These are phyloP conservation scores for Ganoderma sinense DNA, from an alignment of 1,284 basidiomycete species.

Conservation along the genomic window DNA sequence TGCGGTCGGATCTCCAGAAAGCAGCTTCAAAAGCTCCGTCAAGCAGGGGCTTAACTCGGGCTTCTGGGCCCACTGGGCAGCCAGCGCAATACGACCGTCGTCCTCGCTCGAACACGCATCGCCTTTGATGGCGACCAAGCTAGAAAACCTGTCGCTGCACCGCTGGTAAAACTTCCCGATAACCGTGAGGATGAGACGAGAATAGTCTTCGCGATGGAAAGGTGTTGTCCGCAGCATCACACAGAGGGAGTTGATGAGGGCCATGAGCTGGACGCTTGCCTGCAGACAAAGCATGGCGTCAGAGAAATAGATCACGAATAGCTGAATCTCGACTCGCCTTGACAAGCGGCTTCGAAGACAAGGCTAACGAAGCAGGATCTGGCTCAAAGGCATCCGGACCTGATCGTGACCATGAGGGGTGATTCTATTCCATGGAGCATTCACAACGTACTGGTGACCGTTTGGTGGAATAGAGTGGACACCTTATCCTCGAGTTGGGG, in stretches of 20 bases:
- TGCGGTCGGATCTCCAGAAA: slow-evolving; percentile 48
- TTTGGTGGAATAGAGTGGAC: slow-evolving; percentile 85
- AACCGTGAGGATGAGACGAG: slow-evolving; percentile 93
- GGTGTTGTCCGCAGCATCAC: slow-evolving; percentile 94
- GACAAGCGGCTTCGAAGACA: slow-evolving; percentile 77
- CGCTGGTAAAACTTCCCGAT: slow-evolving; percentile 97
- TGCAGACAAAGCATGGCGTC: slow-evolving; percentile 39
- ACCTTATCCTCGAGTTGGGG: slow-evolving; percentile 97
- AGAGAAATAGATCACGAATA: neutral
- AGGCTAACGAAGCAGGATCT: slow-evolving; percentile 66
- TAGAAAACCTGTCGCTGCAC: slow-evolving; percentile 89
- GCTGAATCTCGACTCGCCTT: slow-evolving; percentile 60
- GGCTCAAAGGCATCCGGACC: slow-evolving; percentile 88
- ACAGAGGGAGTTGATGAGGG: slow-evolving; percentile 92
- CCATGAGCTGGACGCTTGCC: slow-evolving; percentile 87
- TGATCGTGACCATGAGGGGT: slow-evolving; percentile 36
- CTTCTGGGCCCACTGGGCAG: slow-evolving; percentile 88
- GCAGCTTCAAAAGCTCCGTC: slow-evolving; percentile 58
- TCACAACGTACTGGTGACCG: slow-evolving; percentile 71
- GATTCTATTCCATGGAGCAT: neutral
- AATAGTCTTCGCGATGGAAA: slow-evolving; percentile 95
- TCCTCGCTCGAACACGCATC: slow-evolving; percentile 43
- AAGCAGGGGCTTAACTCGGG: slow-evolving; percentile 82
- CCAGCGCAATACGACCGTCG: slow-evolving; percentile 61
- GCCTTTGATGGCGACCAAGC: slow-evolving; percentile 61